phyloP scores from a whole-genome alignment of 805 yeast species.

The Yarrowia yakushimensis region DNA sequence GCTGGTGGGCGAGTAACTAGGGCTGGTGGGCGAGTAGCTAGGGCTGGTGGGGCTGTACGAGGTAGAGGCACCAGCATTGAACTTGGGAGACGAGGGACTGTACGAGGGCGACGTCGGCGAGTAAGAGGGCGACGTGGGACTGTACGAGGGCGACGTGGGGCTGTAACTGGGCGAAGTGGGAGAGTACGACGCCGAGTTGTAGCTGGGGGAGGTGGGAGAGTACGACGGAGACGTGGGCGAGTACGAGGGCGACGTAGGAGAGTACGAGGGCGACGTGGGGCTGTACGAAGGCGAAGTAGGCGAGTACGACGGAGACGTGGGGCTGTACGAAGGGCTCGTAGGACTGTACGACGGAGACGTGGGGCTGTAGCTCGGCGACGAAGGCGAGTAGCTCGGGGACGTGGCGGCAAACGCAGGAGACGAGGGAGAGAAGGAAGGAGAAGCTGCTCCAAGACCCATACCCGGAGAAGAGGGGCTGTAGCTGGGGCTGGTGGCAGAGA shows the following conservation, averaged over 20 bases:
- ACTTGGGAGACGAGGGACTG: no score
- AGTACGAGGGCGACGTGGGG: slow-evolving; percentile 60
- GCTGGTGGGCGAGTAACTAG: slow-evolving; percentile 48
- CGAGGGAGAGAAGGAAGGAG: slow-evolving; percentile 68
- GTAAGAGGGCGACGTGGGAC: slow-evolving; percentile 57
- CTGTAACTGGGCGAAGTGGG: slow-evolving; percentile 63
- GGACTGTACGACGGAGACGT: slow-evolving; percentile 52
- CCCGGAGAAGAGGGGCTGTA: slow-evolving; percentile 67
- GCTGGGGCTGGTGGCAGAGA: slow-evolving; percentile 55
- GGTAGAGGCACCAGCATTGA: no score
- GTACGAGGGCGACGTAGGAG: slow-evolving; percentile 69
- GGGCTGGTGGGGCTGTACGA: slow-evolving; percentile 63
- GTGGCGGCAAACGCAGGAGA: slow-evolving; percentile 68
- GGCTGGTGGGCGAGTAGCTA: slow-evolving; percentile 71
- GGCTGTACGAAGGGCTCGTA: slow-evolving; percentile 65
- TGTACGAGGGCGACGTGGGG: slow-evolving; percentile 61
- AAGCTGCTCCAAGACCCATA: slow-evolving; percentile 51
- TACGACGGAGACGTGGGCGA: slow-evolving; percentile 63
- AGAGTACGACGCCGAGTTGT: no score
- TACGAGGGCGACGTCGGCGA: slow-evolving; percentile 66
- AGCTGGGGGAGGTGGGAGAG: slow-evolving; percentile 76
- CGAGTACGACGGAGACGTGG: slow-evolving; percentile 55
- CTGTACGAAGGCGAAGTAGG: slow-evolving; percentile 49
- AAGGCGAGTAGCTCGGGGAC: slow-evolving; percentile 72
- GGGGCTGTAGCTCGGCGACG: slow-evolving; percentile 69